Percentiles rank a stretch among this genome's conserved stretches.
Conservation (phyloP, 2,329 filamentous ascomycete species). For the Beauveria sp. region DNA sequence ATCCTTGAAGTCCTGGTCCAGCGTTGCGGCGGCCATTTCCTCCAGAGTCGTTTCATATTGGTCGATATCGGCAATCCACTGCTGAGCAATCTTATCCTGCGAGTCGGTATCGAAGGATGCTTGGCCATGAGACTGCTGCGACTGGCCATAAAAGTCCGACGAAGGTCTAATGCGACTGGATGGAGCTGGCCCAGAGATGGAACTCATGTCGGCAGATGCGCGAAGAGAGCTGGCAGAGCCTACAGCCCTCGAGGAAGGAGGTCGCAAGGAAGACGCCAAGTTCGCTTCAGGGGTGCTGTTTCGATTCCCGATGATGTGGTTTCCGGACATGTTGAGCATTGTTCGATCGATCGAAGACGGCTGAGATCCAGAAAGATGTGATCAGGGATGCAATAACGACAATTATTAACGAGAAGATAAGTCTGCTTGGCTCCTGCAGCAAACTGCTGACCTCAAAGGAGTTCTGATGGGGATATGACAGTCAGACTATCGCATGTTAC, state of each 20-base stretch:
- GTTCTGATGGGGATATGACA: conserved; percentile 30
- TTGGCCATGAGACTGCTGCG: conserved; percentile 60
- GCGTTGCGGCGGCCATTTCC: conserved; percentile 97
- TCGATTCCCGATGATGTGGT: conserved; percentile 69
- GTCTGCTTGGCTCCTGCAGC: conserved; percentile 59
- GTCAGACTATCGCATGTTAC: conserved; percentile 27
- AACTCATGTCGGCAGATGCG: conserved; percentile 92
- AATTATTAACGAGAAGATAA: conserved; percentile 18
- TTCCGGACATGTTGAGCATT: conserved; percentile 60
- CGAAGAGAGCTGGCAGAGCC: conserved; percentile 79
- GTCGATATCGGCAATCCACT: conserved; percentile 98
- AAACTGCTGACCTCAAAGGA: conserved; percentile 78
- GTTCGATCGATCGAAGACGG: conserved; percentile 16
- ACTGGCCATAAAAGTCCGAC: conserved; percentile 86
- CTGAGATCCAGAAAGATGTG: conserved; percentile 9
- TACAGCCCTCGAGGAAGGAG: conserved; percentile 70
- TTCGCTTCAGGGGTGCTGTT: conserved; percentile 95
- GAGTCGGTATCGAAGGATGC: conserved; percentile 67
- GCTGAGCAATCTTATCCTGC: conserved; percentile 88
- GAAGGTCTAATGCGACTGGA: conserved; percentile 83
- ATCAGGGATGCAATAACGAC: conserved; percentile 16
- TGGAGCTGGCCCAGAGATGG: conserved; percentile 59
- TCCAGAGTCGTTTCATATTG: conserved; percentile 98
- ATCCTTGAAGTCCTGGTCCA: conserved; percentile 99
- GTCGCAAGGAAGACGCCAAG: conserved; percentile 73